Conservation (phyloP, 2,329 filamentous ascomycete genomes). For the Colletotrichum magnum region DNA sequence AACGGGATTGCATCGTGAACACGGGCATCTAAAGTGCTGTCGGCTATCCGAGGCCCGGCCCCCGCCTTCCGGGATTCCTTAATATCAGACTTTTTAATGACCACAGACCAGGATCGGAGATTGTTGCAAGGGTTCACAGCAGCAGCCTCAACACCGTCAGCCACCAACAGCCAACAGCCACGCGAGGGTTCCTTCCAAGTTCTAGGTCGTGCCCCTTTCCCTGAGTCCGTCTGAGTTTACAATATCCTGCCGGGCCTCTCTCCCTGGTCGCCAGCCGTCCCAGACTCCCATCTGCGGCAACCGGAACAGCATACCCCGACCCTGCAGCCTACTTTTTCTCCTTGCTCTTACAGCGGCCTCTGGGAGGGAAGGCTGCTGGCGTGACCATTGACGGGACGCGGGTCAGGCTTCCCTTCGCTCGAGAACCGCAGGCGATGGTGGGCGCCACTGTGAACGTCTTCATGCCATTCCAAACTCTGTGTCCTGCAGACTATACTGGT, state of each 20-base stretch:
- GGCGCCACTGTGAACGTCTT: conserved; percentile 2
- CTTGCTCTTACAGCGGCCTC: too few species aligned
- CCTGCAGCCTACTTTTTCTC: neutral
- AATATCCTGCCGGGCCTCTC: neutral
- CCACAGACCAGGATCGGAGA: conserved; percentile 36
- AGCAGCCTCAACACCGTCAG: conserved; percentile 1
- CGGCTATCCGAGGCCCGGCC: conserved; percentile 1
- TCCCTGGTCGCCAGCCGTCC: neutral
- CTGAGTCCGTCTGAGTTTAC: neutral
- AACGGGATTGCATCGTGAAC: too few species aligned
- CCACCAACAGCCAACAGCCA: conserved; percentile 16
- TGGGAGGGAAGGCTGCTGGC: too few species aligned
- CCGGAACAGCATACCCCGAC: conserved; percentile 13
- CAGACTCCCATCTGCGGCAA: neutral
- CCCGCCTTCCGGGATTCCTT: conserved; percentile 18
- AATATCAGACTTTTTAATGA: conserved; percentile 35
- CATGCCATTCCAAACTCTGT: conserved; percentile 13
- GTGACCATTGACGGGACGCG: too few species aligned
- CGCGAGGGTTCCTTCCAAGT: neutral
- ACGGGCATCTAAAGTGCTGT: neutral
- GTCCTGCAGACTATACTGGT: conserved; percentile 4
- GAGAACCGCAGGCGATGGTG: conserved; percentile 5
- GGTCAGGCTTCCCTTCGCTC: neutral
- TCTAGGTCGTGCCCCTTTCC: neutral
- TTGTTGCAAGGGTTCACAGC: conserved; percentile 22